phyloP scores from a whole-genome alignment of 2,329 filamentous ascomycete species.

The Colletotrichum kahawae region DNA sequence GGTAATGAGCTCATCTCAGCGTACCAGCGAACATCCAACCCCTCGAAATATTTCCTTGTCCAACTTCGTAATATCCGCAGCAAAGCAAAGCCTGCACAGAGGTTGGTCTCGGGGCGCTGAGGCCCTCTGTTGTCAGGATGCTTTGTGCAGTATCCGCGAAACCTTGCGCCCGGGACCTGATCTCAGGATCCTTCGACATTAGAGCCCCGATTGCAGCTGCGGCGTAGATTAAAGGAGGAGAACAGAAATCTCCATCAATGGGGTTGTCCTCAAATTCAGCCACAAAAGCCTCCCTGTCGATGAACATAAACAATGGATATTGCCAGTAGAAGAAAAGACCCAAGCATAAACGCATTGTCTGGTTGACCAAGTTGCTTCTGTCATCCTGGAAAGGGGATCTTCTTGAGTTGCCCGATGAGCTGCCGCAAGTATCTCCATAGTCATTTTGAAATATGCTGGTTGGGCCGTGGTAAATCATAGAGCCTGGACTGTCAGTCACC shows the following conservation, averaged over 20 bases:
- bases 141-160: slow-evolving; percentile 26
- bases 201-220: slow-evolving; percentile 28
- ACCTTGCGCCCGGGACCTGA: slow-evolving; percentile 9
- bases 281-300: slow-evolving; percentile 32
- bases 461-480: slow-evolving; percentile 23
- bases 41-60: slow-evolving; percentile 30
- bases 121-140: slow-evolving; percentile 26
- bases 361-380: background rate
- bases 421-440: background rate
- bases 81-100: slow-evolving; percentile 31
- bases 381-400: background rate
- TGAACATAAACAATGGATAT: slow-evolving; percentile 35
- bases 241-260: slow-evolving; percentile 30
- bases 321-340: slow-evolving; percentile 32
- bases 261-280: slow-evolving; percentile 2
- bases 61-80: slow-evolving; percentile 31
- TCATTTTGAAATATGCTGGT: slow-evolving; percentile 30
- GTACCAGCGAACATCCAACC: slow-evolving; percentile 26
- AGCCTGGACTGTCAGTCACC: background rate
- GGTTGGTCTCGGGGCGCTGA: slow-evolving; percentile 26
- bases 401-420: background rate
- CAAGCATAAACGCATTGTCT: slow-evolving; percentile 14
- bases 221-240: slow-evolving; percentile 24
- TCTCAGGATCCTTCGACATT: slow-evolving; percentile 21
- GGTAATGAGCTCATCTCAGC: background rate